These are phyloP conservation scores for Penicillium sp. DNA, from an alignment of 2,329 filamentous ascomycete species.

Conservation along the genomic window DNA sequence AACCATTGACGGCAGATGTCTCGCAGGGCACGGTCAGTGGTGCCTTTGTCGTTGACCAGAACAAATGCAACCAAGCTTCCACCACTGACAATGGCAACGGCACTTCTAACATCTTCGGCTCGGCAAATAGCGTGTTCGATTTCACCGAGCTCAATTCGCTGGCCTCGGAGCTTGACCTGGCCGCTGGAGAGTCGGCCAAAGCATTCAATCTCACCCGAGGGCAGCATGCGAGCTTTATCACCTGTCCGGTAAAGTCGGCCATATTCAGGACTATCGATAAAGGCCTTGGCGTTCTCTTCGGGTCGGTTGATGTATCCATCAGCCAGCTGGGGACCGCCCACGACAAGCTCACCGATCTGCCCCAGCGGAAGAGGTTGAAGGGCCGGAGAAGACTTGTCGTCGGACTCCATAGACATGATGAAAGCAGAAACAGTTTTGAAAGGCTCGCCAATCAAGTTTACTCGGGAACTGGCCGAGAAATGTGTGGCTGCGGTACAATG, in stretches of 20 bases:
- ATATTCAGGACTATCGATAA: conserved; percentile 60
- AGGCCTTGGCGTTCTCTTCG: conserved; percentile 67
- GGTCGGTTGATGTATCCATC: conserved; percentile 75
- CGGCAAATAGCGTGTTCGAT: conserved; percentile 66
- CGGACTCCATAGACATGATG: conserved; percentile 53
- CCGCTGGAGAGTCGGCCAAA: conserved; percentile 73
- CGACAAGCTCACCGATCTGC: conserved; percentile 70
- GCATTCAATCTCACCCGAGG: conserved; percentile 71
- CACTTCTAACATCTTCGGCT: conserved; percentile 58
- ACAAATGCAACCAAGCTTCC: conserved; percentile 72
- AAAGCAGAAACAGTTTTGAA: conserved; percentile 78
- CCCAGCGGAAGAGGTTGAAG: conserved; percentile 59
- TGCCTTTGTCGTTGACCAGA: conserved; percentile 46
- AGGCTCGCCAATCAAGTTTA: conserved; percentile 69
- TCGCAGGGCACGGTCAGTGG: conserved; percentile 47
- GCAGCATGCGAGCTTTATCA: conserved; percentile 68
- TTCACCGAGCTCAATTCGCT: conserved; percentile 75
- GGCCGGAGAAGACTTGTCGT: conserved; percentile 17
- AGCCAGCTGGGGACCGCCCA: conserved; percentile 77
- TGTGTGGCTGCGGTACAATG: conserved; percentile 74
- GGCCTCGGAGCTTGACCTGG: conserved; percentile 82
- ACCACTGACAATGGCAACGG: conserved; percentile 62
- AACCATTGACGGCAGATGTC: conserved; percentile 68
- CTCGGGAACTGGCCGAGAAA: conserved; percentile 54
- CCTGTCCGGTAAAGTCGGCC: conserved; percentile 78